A percentile compares a stretch with the other conserved stretches of the same genome.
phyloP scores from a whole-genome alignment of 164 flowering plant genomes.

The Vitis vinifera region DNA sequence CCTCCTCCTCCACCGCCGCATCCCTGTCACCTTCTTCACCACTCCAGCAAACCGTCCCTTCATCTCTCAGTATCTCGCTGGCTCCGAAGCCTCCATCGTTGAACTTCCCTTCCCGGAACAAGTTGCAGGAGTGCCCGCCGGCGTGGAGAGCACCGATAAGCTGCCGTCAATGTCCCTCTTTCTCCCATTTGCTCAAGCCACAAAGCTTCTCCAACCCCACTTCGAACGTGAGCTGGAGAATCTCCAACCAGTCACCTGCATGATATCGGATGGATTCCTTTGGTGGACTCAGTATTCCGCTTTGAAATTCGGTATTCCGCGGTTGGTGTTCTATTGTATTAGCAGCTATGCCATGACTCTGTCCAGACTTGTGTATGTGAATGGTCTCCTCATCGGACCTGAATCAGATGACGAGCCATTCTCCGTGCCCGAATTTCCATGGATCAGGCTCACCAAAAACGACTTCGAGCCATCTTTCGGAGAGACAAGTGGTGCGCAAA shows the following conservation, averaged over 20 bases:
- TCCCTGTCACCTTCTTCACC: constrained; percentile 55
- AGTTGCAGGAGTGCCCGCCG: constrained; percentile 32
- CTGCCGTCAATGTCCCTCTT: constrained; percentile 45
- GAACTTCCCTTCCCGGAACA: constrained; percentile 42
- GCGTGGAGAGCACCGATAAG: constrained; percentile 54
- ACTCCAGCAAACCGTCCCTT: constrained; percentile 46
- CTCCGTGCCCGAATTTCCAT: constrained; percentile 32
- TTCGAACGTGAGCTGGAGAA: constrained; percentile 34
- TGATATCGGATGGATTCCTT: constrained; percentile 52
- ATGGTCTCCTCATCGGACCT: neutral
- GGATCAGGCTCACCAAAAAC: constrained; percentile 31
- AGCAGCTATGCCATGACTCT: constrained; percentile 7
- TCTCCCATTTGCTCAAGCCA: constrained; percentile 29
- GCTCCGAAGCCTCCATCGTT: constrained; percentile 27
- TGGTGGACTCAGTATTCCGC: constrained; percentile 46
- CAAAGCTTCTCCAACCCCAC: constrained; percentile 39
- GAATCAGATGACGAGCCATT: constrained; percentile 32
- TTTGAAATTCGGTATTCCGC: constrained; percentile 32
- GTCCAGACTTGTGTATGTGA: neutral
- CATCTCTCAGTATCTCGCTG: constrained; percentile 26
- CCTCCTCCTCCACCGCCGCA: constrained; percentile 35
- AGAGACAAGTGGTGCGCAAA: neutral
- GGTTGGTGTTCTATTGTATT: constrained; percentile 40
- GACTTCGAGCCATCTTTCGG: constrained; percentile 18
- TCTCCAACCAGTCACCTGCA: constrained; percentile 28